A percentile compares a stretch with the other conserved stretches of the same genome.
Conservation (phyloP, 2,329 filamentous ascomycete genomes). For the Alternaria consortialis region DNA sequence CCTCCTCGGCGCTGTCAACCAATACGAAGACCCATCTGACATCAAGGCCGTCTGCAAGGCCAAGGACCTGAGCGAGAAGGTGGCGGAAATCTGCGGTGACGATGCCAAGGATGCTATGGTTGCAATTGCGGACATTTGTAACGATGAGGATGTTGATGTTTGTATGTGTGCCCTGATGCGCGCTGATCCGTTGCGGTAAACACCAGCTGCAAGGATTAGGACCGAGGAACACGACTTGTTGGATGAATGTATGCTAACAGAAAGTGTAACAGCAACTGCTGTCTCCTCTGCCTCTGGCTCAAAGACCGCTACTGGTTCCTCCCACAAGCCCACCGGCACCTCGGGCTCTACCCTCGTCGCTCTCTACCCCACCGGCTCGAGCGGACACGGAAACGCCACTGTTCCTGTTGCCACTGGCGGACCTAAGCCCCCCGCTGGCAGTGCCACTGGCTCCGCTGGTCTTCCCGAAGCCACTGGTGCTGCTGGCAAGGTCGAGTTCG, state of each 20-base stretch:
- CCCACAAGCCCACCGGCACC: constrained; percentile 19
- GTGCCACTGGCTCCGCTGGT: constrained; percentile 16
- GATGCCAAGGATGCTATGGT: constrained; percentile 32
- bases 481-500: constrained; percentile 35
- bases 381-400: constrained; percentile 8
- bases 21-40: constrained; percentile 38
- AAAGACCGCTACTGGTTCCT: constrained; percentile 24
- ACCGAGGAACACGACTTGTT: neutral
- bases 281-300: constrained; percentile 28
- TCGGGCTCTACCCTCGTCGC: constrained; percentile 5
- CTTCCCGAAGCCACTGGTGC: constrained; percentile 28
- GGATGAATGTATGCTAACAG: constrained; percentile 5
- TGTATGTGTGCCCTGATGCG: constrained; percentile 30
- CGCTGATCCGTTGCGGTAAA: neutral
- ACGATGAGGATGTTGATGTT: constrained; percentile 37
- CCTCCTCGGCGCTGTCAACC: constrained; percentile 44
- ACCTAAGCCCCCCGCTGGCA: constrained; percentile 12
- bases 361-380: constrained; percentile 17
- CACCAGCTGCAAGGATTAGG: neutral
- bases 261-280: constrained; percentile 22
- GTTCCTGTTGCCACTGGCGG: constrained; percentile 15
- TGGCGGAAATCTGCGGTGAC: constrained; percentile 38
- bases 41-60: constrained; percentile 39
- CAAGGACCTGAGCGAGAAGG: constrained; percentile 36
- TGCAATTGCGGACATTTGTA: constrained; percentile 42